These are phyloP conservation scores for Mycena venus DNA, from an alignment of 768 basidiomycete species.

Conservation along the genomic window DNA sequence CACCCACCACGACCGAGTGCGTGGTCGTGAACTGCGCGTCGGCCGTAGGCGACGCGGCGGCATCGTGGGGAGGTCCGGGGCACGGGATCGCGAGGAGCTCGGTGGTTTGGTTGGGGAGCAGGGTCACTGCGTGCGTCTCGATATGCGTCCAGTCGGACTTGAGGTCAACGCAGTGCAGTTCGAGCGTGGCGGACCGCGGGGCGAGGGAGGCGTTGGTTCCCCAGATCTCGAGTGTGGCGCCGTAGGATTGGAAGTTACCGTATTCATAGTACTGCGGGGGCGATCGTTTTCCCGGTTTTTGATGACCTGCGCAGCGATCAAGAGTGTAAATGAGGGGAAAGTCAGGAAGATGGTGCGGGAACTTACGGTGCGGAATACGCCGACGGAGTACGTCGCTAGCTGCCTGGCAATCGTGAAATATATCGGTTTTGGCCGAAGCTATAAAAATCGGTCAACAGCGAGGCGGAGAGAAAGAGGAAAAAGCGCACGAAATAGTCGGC, in stretches of 20 bases:
- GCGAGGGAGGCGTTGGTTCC: conserved; percentile 76
- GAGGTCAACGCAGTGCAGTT: conserved; percentile 70
- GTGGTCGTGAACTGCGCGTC: conserved; percentile 47
- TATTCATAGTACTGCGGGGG: conserved; percentile 69
- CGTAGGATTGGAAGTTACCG: conserved; percentile 70
- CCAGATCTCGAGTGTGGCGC: conserved; percentile 79
- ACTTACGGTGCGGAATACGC: conserved; percentile 51
- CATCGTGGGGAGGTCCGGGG: conserved; percentile 68
- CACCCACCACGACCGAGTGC: conserved; percentile 73
- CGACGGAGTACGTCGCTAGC: conserved; percentile 72
- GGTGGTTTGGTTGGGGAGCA: conserved; percentile 79
- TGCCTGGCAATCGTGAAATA: conserved; percentile 86
- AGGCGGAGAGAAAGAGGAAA: background rate
- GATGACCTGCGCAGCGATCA: conserved; percentile 61
- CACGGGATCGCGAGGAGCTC: conserved; percentile 77
- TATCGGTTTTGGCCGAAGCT: conserved; percentile 84
- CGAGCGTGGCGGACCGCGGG: conserved; percentile 62
- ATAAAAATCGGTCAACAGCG: background rate
- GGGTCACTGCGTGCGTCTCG: conserved; percentile 55
- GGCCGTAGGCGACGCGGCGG: conserved; percentile 50
- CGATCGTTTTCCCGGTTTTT: conserved; percentile 72
- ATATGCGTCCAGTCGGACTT: conserved; percentile 64
- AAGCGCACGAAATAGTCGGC: conserved; percentile 84
- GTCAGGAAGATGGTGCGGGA: background rate
- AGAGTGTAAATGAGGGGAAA: conserved; percentile 40